Percentiles rank a stretch among this genome's conserved stretches.
Conservation (phyloP, 2,329 filamentous ascomycete genomes). For the Colletotrichum liriopes region DNA sequence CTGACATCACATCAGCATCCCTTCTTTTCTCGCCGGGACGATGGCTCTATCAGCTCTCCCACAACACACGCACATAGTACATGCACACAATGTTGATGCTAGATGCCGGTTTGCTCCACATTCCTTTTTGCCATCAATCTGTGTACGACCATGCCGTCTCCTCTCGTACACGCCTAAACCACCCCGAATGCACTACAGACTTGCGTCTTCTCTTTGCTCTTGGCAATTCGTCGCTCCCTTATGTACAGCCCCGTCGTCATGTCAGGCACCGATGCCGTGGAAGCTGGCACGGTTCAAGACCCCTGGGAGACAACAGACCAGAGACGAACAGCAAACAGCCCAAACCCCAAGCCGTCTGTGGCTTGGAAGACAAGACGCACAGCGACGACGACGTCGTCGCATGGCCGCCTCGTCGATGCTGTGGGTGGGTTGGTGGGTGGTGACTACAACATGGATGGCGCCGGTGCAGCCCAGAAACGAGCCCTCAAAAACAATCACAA, state of each 20-base stretch:
- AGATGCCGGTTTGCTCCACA: constrained; percentile 13
- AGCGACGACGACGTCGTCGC: constrained; percentile 20
- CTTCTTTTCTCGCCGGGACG: neutral
- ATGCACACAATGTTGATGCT: neutral
- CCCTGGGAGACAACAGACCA: constrained; percentile 25
- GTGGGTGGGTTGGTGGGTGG: constrained; percentile 2
- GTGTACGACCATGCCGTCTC: constrained; percentile 9
- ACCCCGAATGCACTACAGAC: neutral
- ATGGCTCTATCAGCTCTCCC: neutral
- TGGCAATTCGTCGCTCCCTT: constrained; percentile 13
- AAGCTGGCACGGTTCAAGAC: constrained; percentile 25
- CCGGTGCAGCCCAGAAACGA: constrained; percentile 22
- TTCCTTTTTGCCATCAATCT: neutral
- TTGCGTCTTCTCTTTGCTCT: constrained; percentile 12
- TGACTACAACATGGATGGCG: constrained; percentile 21
- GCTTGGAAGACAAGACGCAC: constrained; percentile 18
- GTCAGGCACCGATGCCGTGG: constrained; percentile 35
- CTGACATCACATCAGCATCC: neutral
- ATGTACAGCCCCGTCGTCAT: constrained; percentile 33
- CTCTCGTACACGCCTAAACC: constrained; percentile 10
- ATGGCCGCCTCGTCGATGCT: constrained; percentile 8
- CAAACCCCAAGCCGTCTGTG: constrained; percentile 29
- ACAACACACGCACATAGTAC: neutral
- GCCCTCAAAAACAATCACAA: constrained; percentile 9
- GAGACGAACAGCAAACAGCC: constrained; percentile 7